Base-by-base conservation (phyloP, 2,329 filamentous ascomycete genomes). In the Ceratocystis albifundus region DNA sequence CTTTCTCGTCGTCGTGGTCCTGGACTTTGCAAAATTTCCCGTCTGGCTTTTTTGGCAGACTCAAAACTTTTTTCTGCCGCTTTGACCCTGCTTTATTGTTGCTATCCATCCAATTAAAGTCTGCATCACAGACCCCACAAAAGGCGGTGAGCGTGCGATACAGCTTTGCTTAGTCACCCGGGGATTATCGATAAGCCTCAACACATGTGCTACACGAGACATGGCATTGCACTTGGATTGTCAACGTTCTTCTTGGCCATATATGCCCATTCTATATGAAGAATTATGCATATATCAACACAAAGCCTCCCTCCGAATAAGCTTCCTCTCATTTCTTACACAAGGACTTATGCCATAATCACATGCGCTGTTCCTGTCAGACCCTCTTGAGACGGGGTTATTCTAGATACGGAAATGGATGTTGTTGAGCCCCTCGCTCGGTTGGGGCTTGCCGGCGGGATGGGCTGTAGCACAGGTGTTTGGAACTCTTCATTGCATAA, bases 31-130 rank as follows among this genome's bases (percentile, higher is more conserved):
- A 68, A 68, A 68, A 66, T 65, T 68, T 68, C 64, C 66, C 25
- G 65, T 63, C 53, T 17, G 36, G 44, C 32, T 57, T 25, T 67
- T 41, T 45, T 17, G 25, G 62, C 66, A 36, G 25, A 44, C 66
- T 67, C 65, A 68, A 59, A 68, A 68, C 67, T 68, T 68, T 68
- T 68, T 68, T 66, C 69, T 68, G 68, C 68, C 69, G 61, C 64
- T 65, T 61, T 63, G 64, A 53, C 64, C 69, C 66, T 61, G 30
- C 12, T 17, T 46, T 17, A 20, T 20, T 48, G 36, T 1, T 12
- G 30, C 44, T 61, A 53, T 63, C 61, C 41, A 22, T 7, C 66
- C 66, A 67, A 67, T 67, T 30, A 65, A 32, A 65, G 25, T 41
- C 25, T 3, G 15, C 22, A 25, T 2, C 45, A 32, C 15, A 3